A percentile compares a stretch with the other conserved stretches of the same genome.
Conservation (phyloP, 2,329 filamentous ascomycete species). For the Paraphoma sp. region DNA sequence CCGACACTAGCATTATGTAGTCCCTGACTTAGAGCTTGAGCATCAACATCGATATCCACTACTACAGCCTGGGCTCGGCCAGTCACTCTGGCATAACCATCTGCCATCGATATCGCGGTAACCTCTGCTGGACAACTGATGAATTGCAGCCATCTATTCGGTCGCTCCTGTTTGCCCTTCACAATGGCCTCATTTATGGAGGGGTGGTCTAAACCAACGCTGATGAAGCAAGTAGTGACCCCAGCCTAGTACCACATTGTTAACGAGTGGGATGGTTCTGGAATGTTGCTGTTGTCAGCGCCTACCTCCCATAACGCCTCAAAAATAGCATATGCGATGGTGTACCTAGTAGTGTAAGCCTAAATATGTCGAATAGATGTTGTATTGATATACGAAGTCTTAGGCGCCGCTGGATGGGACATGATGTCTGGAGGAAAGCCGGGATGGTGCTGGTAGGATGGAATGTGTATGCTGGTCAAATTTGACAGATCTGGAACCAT, state of each 20-base stretch:
- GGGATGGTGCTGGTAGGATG: no score
- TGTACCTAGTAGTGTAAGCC: no score
- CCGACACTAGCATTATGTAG: slow-evolving; percentile 62
- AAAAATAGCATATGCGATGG: slow-evolving; percentile 17
- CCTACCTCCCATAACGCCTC: slow-evolving; percentile 23
- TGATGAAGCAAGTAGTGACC: slow-evolving; percentile 21
- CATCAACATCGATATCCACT: slow-evolving; percentile 75
- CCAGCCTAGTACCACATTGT: slow-evolving; percentile 13
- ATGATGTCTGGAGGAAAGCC: neutral
- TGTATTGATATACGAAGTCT: no score
- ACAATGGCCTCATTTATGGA: slow-evolving; percentile 29
- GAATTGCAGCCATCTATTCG: slow-evolving; percentile 13
- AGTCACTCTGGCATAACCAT: slow-evolving; percentile 54
- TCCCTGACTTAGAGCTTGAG: slow-evolving; percentile 73
- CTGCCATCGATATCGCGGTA: slow-evolving; percentile 23
- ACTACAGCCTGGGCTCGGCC: slow-evolving; percentile 75
- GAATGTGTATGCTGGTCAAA: no score
- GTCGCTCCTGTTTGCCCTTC: slow-evolving; percentile 22
- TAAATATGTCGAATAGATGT: no score
- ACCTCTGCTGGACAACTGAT: slow-evolving; percentile 25
- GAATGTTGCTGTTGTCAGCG: neutral
- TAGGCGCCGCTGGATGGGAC: no score
- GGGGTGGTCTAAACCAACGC: slow-evolving; percentile 31
- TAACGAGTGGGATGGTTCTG: no score
- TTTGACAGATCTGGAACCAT: no score